Conservation (phyloP, 805 yeast species). For the Clavispora fructus region DNA sequence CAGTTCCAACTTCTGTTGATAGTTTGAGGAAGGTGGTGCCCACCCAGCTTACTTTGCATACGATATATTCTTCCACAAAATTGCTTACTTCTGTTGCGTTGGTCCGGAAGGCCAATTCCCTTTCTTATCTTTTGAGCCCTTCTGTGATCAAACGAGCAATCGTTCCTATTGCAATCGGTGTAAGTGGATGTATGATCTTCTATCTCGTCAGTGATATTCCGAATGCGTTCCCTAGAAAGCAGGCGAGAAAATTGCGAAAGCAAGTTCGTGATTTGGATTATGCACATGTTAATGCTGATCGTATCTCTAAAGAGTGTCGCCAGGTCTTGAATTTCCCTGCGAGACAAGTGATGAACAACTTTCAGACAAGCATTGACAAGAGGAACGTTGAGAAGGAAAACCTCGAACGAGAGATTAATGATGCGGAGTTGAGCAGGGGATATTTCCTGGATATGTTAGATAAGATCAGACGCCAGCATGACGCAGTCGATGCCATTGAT, state of each 20-base stretch:
- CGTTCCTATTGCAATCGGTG: constrained; percentile 48
- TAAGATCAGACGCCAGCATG: constrained; percentile 40
- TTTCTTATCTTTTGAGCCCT: constrained; percentile 32
- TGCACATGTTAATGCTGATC: constrained; percentile 66
- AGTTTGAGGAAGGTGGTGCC: constrained; percentile 29
- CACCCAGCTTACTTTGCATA: constrained; percentile 35
- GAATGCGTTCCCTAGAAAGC: constrained; percentile 78
- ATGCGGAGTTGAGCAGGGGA: constrained; percentile 49
- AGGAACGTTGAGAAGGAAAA: constrained; percentile 54
- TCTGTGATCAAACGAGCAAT: constrained; percentile 42
- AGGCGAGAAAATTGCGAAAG: constrained; percentile 62
- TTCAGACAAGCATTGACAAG: constrained; percentile 62
- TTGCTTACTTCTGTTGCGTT: constrained; percentile 39
- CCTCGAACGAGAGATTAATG: constrained; percentile 45
- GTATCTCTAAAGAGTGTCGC: constrained; percentile 78
- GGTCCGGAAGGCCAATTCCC: constrained; percentile 32
- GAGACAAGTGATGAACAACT: constrained; percentile 68
- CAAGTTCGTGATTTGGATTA: constrained; percentile 69
- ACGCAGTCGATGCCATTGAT: constrained; percentile 37
- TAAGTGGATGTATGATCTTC: constrained; percentile 48
- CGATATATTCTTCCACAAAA: constrained; percentile 36
- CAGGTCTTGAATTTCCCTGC: constrained; percentile 78
- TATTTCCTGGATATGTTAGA: constrained; percentile 50
- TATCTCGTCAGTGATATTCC: constrained; percentile 80
- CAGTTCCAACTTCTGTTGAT: constrained; percentile 25